Evolutionary conservation across 768 basidiomycete genomes (phyloP).

Genomic region (Phanerochaete sordida): DNA sequence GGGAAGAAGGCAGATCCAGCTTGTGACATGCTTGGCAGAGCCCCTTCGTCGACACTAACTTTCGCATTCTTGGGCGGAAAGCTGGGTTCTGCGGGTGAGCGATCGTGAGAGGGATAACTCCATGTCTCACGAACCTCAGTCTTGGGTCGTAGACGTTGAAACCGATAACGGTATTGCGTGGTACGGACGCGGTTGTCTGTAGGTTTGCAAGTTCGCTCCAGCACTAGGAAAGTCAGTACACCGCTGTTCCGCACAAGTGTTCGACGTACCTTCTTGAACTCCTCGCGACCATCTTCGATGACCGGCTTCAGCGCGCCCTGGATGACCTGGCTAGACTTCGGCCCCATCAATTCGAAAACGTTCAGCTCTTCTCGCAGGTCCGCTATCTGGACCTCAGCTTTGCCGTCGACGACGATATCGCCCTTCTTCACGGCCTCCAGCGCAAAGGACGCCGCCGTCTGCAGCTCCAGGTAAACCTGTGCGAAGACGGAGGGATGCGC

Average conservation of each 20-base stretch:
- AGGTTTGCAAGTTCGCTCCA: conserved; percentile 62
- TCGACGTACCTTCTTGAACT: conserved; percentile 53
- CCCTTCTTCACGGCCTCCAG: conserved; percentile 33
- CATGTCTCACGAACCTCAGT: conserved; percentile 69
- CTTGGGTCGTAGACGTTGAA: conserved; percentile 84
- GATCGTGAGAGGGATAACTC: neutral
- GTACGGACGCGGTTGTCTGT: conserved; percentile 62
- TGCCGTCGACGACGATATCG: conserved; percentile 14
- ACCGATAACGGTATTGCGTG: conserved; percentile 75
- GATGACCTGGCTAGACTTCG: conserved; percentile 43
- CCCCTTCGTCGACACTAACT: conserved; percentile 26
- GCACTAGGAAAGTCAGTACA: conserved; percentile 39
- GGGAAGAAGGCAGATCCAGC: conserved; percentile 45
- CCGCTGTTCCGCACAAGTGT: neutral
- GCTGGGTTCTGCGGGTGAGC: conserved; percentile 33
- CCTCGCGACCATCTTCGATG: conserved; percentile 43
- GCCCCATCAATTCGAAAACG: conserved; percentile 88
- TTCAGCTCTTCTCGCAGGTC: conserved; percentile 73
- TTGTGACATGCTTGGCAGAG: conserved; percentile 22
- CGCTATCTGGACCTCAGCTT: conserved; percentile 54
- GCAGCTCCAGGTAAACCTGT: conserved; percentile 51
- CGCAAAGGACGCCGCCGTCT: conserved; percentile 44
- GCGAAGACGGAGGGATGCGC: conserved; percentile 73
- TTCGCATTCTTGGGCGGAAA: conserved; percentile 83
- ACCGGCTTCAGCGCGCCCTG: conserved; percentile 58